These are phyloP conservation scores for Cyberlindnera maclurae DNA, from an alignment of 805 yeast genomes.

Conservation along the genomic window DNA sequence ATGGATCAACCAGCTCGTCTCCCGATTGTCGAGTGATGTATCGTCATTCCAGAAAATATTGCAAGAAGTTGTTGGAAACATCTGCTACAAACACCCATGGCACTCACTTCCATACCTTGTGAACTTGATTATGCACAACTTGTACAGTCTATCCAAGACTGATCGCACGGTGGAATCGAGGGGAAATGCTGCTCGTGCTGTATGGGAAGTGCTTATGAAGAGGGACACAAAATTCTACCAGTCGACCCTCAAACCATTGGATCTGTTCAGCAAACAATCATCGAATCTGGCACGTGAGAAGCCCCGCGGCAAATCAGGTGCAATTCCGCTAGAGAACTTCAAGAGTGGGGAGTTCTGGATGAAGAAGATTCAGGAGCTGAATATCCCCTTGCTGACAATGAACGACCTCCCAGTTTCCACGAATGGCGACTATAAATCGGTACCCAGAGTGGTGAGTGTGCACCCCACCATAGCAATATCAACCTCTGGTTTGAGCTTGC, in stretches of 20 bases:
- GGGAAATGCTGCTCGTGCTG: constrained; percentile 42
- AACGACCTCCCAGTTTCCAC: constrained; percentile 36
- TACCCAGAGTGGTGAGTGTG: constrained; percentile 43
- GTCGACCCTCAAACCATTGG: constrained; percentile 36
- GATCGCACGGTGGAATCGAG: constrained; percentile 38
- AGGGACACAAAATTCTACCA: constrained; percentile 21
- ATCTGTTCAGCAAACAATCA: constrained; percentile 42
- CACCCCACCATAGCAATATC: constrained; percentile 52
- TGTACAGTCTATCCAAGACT: constrained; percentile 23
- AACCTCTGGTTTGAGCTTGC: constrained; percentile 76
- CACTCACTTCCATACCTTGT: constrained; percentile 61
- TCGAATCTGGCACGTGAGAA: constrained; percentile 45
- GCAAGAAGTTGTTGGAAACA: constrained; percentile 35
- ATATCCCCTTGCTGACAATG: constrained; percentile 64
- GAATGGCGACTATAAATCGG: constrained; percentile 35
- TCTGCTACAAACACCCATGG: constrained; percentile 58
- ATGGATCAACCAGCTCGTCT: constrained; percentile 79
- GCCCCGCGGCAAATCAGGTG: constrained; percentile 18
- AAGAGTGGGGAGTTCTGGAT: constrained; percentile 54
- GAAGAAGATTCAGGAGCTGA: constrained; percentile 32
- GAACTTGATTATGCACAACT: constrained; percentile 44
- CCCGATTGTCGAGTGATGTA: constrained; percentile 49
- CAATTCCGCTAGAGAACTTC: constrained; percentile 26
- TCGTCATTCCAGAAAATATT: constrained; percentile 50
- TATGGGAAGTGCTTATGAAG: constrained; percentile 36